Evolutionary conservation across 2,329 filamentous ascomycete genomes (phyloP).

Genomic region (Fusarium algeriense): DNA sequence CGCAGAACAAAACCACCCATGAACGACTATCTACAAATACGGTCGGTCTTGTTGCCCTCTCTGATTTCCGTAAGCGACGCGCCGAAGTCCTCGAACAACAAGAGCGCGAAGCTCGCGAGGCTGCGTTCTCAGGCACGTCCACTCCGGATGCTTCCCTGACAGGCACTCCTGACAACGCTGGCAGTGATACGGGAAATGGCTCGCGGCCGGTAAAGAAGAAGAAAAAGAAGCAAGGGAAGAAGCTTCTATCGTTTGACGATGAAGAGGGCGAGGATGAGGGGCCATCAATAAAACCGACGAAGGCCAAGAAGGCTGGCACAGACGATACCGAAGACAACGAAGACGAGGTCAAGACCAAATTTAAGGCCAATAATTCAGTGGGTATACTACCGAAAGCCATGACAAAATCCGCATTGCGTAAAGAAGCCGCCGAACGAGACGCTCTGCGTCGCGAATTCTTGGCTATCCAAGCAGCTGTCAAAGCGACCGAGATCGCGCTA

Average conservation of each 20-base stretch:
- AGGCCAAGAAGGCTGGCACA: slow-evolving; percentile 53
- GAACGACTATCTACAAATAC: slow-evolving; percentile 87
- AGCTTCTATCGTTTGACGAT: slow-evolving; percentile 73
- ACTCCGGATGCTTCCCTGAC: slow-evolving; percentile 64
- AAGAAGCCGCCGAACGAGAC: slow-evolving; percentile 83
- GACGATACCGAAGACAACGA: slow-evolving; percentile 50
- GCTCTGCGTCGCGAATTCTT: slow-evolving; percentile 86
- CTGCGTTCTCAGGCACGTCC: slow-evolving; percentile 59
- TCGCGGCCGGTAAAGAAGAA: slow-evolving; percentile 50
- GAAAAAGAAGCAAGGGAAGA: slow-evolving; percentile 59
- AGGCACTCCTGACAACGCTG: slow-evolving; percentile 60
- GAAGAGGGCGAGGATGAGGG: slow-evolving; percentile 74
- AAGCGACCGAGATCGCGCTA: slow-evolving; percentile 87
- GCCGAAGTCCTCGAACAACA: slow-evolving; percentile 94
- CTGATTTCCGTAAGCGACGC: slow-evolving; percentile 95
- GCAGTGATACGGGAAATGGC: slow-evolving; percentile 50
- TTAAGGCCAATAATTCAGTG: slow-evolving; percentile 73
- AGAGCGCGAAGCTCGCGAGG: slow-evolving; percentile 81
- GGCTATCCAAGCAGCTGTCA: slow-evolving; percentile 84
- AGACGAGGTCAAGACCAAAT: slow-evolving; percentile 54
- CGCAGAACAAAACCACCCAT: slow-evolving; percentile 81
- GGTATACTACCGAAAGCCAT: slow-evolving; percentile 74
- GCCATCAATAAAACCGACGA: slow-evolving; percentile 47
- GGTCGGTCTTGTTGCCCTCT: slow-evolving; percentile 90
- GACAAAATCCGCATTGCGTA: slow-evolving; percentile 80